phyloP scores from a whole-genome alignment of 2,329 filamentous ascomycete genomes.

The Simplicillium sp. region DNA sequence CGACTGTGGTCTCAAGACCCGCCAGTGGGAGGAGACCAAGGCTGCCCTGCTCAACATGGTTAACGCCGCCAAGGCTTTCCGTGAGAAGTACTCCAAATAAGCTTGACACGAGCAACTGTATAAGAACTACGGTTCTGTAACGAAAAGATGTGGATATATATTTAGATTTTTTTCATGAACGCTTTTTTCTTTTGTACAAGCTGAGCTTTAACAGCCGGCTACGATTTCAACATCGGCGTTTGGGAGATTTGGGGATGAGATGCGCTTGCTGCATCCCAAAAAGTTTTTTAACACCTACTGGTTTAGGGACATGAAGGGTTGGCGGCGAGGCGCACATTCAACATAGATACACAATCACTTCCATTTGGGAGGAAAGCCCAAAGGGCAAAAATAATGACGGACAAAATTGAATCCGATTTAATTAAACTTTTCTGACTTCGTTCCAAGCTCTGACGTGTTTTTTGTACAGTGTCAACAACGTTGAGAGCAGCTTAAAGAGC shows the following conservation, averaged over 20 bases:
- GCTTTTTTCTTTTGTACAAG: conserved; percentile 15
- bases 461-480: no score
- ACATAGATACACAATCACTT: conserved; percentile 7
- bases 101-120: conserved; percentile 9
- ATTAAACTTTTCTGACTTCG: background rate
- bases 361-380: conserved; percentile 7
- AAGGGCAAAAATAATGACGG: conserved; percentile 5
- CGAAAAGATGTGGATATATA: conserved; percentile 11
- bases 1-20: conserved; percentile 98
- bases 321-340: conserved; percentile 8
- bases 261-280: conserved; percentile 26
- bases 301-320: conserved; percentile 4
- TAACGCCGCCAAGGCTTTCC: conserved; percentile 95
- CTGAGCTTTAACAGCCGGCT: conserved; percentile 28
- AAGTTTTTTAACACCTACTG: conserved; percentile 9
- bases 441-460: no score
- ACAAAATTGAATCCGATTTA: conserved; percentile 2
- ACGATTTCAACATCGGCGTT: conserved; percentile 55
- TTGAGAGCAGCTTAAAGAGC: no score
- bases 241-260: conserved; percentile 24
- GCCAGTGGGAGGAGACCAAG: conserved; percentile 98
- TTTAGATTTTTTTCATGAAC: conserved; percentile 19
- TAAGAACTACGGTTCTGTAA: conserved; percentile 8
- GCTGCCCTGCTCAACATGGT: conserved; percentile 94
- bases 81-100: conserved; percentile 72